phyloP scores from a whole-genome alignment of 1,284 basidiomycete genomes.

The Inonotus obliquus region DNA sequence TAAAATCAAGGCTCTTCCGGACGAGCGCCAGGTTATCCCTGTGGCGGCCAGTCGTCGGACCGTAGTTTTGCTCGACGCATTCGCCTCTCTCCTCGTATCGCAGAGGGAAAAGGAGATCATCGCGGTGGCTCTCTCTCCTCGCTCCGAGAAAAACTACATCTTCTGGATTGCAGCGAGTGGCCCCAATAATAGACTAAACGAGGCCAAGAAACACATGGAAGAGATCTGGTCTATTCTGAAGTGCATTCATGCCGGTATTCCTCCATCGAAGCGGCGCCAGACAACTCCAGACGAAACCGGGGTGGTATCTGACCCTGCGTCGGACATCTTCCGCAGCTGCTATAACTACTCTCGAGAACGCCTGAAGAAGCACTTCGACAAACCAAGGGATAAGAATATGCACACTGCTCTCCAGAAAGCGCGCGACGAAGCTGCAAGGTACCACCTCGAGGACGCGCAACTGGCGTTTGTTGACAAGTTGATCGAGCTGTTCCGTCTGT shows the following conservation, averaged over 20 bases:
- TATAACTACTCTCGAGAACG: not conserved
- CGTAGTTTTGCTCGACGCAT: not conserved
- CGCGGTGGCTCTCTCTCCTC: not conserved
- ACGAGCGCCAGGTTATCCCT: not conserved
- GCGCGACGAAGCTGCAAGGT: not conserved
- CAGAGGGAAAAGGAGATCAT: not conserved
- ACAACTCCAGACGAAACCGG: not conserved
- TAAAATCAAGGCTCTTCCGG: not conserved
- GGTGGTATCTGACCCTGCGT: not conserved
- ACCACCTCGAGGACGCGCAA: too few relatives aligned
- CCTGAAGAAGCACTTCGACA: not conserved
- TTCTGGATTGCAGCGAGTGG: not conserved
- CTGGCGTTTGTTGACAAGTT: not conserved
- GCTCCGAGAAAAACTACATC: not conserved
- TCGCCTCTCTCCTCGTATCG: not conserved
- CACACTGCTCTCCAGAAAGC: not conserved
- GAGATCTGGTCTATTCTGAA: not conserved
- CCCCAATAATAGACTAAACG: not conserved
- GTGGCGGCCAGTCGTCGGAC: not conserved
- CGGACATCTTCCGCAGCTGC: not conserved
- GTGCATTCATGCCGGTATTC: not conserved
- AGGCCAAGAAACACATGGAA: not conserved
- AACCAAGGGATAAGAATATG: not conserved
- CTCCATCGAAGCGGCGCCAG: not conserved
- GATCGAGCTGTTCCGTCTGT: not conserved